phyloP scores from a whole-genome alignment of 129 eudicot species.

The Ambrosia trifida region DNA sequence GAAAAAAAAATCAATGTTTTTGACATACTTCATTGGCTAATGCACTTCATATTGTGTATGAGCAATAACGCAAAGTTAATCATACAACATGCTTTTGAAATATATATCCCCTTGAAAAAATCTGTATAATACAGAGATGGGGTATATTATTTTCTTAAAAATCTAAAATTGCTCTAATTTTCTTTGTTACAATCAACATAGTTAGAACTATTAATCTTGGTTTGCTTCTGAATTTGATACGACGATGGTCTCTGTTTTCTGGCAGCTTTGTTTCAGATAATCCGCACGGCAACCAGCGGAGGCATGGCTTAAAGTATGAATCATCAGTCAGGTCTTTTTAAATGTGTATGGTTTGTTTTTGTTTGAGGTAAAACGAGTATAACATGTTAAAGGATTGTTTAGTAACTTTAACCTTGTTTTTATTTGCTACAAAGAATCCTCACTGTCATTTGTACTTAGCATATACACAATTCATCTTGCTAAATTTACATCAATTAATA shows the following conservation, averaged over 20 bases:
- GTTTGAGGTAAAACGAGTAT: neutral
- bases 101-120: too few relatives aligned
- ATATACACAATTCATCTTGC: too few relatives aligned
- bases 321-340: conserved; percentile 3
- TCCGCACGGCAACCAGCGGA: conserved; percentile 48
- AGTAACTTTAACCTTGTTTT: neutral
- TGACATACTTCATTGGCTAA: neutral
- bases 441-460: too few relatives aligned
- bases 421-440: neutral
- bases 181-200: too few relatives aligned
- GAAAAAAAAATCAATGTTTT: neutral
- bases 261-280: conserved; percentile 66
- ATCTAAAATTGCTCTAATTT: too few relatives aligned
- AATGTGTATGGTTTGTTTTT: neutral
- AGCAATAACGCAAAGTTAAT: neutral
- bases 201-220: neutral
- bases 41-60: too few relatives aligned
- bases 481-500: too few relatives aligned
- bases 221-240: neutral
- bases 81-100: neutral
- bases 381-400: neutral
- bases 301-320: conserved; percentile 42
- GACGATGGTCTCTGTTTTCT: conserved; percentile 11
- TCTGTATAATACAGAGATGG: too few relatives aligned
- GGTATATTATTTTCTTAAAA: too few relatives aligned